phyloP scores from a whole-genome alignment of 2,329 filamentous ascomycete species.

The Thermomyces lanuginosus region DNA sequence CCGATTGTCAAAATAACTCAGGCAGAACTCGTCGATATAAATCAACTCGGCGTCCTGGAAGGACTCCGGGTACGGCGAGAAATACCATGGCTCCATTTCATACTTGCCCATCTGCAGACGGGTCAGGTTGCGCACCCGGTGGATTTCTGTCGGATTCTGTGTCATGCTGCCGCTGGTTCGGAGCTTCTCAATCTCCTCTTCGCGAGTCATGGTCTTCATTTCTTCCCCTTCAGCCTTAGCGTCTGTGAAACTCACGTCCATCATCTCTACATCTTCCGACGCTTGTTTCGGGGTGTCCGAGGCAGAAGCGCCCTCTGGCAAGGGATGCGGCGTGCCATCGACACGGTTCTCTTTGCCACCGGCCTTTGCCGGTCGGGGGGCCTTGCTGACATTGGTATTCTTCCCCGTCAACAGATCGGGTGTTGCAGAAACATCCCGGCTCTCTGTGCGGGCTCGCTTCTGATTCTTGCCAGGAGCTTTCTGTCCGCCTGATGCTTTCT shows the following conservation, averaged over 20 bases:
- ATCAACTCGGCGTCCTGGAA: slow-evolving; percentile 82
- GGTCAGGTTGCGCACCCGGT: slow-evolving; percentile 84
- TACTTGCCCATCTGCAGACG: slow-evolving; percentile 85
- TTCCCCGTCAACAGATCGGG: slow-evolving; percentile 35
- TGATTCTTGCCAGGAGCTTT: slow-evolving; percentile 43
- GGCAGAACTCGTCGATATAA: slow-evolving; percentile 94
- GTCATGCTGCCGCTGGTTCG: slow-evolving; percentile 95
- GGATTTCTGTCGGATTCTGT: slow-evolving; percentile 92
- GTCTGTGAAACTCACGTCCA: slow-evolving; percentile 19
- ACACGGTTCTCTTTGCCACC: slow-evolving; percentile 46
- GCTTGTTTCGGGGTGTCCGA: slow-evolving; percentile 25
- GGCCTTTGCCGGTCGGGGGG: slow-evolving; percentile 36
- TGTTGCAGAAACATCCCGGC: slow-evolving; percentile 41
- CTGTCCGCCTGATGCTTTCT: slow-evolving; percentile 48
- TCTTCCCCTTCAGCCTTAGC: slow-evolving; percentile 22
- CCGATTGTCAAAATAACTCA: slow-evolving; percentile 72
- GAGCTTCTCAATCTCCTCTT: slow-evolving; percentile 92
- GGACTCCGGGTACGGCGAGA: slow-evolving; percentile 83
- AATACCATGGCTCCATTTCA: slow-evolving; percentile 96
- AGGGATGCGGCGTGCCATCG: slow-evolving; percentile 21
- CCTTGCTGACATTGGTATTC: slow-evolving; percentile 31
- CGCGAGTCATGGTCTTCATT: slow-evolving; percentile 38
- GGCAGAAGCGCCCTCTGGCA: slow-evolving; percentile 21
- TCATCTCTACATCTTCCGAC: slow-evolving; percentile 29
- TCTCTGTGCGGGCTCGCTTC: slow-evolving; percentile 35